A percentile compares a stretch with the other conserved stretches of the same genome.
phyloP scores from a whole-genome alignment of 495 filamentous ascomycete genomes.

The Tuber magnatum region DNA sequence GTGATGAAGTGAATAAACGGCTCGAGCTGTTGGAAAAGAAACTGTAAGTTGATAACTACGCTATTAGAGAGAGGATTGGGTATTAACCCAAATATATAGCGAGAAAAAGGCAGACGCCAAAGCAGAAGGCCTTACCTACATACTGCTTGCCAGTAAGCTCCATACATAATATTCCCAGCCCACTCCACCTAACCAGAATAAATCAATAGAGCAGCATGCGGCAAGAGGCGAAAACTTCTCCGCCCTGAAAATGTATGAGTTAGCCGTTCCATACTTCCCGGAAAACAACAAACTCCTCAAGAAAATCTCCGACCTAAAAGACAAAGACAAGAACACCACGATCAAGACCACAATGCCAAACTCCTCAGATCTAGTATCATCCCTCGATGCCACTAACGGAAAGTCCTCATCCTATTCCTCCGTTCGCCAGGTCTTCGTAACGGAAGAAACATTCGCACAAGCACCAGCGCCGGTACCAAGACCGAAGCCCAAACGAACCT shows the following conservation, averaged over 20 bases:
- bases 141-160: constrained; percentile 64
- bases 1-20: constrained; percentile 68
- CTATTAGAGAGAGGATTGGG: neutral
- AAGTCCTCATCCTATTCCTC: constrained; percentile 19
- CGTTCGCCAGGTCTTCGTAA: constrained; percentile 47
- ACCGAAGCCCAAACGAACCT: constrained; percentile 28
- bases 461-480: constrained; percentile 2
- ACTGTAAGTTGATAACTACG: constrained; percentile 43
- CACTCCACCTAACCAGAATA: neutral
- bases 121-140: constrained; percentile 70
- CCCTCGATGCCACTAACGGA: constrained; percentile 1
- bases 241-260: constrained; percentile 77
- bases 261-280: constrained; percentile 78
- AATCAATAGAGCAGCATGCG: constrained; percentile 61
- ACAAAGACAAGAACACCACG: constrained; percentile 47
- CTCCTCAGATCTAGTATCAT: neutral
- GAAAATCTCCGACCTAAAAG: constrained; percentile 67
- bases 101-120: constrained; percentile 65
- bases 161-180: neutral
- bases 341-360: constrained; percentile 37
- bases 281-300: constrained; percentile 68
- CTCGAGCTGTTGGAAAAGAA: constrained; percentile 77
- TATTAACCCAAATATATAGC: neutral
- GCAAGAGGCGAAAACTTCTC: constrained; percentile 68
- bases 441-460: constrained; percentile 44